These are phyloP conservation scores for Aspergillus sp. DNA, from an alignment of 2,329 filamentous ascomycete species.

Conservation along the genomic window DNA sequence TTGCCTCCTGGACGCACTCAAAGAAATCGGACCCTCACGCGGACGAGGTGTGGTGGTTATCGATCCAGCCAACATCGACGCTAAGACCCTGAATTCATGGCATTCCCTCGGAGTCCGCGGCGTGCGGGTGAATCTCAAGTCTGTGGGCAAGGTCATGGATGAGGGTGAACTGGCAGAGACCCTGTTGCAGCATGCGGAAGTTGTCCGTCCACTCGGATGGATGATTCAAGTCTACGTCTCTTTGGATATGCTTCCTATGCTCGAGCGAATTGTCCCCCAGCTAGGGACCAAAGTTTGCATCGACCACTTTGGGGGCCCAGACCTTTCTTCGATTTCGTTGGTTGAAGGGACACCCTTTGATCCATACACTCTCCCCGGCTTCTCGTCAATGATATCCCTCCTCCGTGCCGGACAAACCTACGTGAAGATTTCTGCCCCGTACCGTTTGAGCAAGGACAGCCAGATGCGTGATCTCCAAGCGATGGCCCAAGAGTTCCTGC, in stretches of 20 bases:
- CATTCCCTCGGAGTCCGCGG: conserved; percentile 55
- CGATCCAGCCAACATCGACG: conserved; percentile 41
- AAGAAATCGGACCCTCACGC: conserved; percentile 43
- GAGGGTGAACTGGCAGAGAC: conserved; percentile 37
- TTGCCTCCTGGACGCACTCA: conserved; percentile 53
- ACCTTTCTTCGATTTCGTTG: conserved; percentile 20
- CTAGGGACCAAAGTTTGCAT: conserved; percentile 53
- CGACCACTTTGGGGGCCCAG: conserved; percentile 56
- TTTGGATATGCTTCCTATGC: conserved; percentile 44
- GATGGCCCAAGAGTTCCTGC: conserved; percentile 47
- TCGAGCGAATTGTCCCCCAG: conserved; percentile 46
- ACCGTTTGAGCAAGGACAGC: conserved; percentile 47
- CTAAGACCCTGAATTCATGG: conserved; percentile 46
- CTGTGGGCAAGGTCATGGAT: conserved; percentile 41
- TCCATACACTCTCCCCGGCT: conserved; percentile 47
- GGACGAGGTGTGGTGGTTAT: conserved; percentile 55
- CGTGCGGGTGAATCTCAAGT: conserved; percentile 56
- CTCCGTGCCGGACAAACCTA: conserved; percentile 47
- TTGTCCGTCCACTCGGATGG: conserved; percentile 51
- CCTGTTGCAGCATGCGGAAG: conserved; percentile 46
- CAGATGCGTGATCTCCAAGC: conserved; percentile 44
- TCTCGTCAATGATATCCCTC: conserved; percentile 45
- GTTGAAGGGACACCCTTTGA: conserved; percentile 18
- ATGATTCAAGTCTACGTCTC: conserved; percentile 56
- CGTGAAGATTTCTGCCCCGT: conserved; percentile 57